Evolutionary conservation across 352 stramenopile genomes (phyloP), one percentile per base, ranked within the genome.

Genomic region (Pilasporangium apinafurcum): DNA sequence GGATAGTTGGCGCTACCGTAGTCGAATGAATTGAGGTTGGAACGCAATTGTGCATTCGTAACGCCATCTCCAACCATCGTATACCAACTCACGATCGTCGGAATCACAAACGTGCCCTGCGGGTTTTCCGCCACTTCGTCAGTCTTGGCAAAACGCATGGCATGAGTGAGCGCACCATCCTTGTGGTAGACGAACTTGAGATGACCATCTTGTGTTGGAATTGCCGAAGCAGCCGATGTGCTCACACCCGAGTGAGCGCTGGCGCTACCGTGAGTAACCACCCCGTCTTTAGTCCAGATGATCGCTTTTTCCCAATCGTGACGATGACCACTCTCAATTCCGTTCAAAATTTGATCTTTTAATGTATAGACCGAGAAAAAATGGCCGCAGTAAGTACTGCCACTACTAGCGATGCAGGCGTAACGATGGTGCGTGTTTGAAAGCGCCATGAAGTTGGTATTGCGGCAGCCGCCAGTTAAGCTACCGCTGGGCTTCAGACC

Each of bases 161-260:
- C 24, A 36, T 46, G 45, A 5, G 34, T 46, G 4, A 18, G 17
- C 4, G 22, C 21, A 10, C 34, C 34, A 27, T 45, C 44, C 44
- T 52, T 52, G 44, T 52, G 44, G 44, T 45, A 52, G 8, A 52
- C 44, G 34, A 52, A 45, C 44, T 52, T 52, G 34, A 44, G 44
- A 36, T 45, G 44, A 18, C 34, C 36, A 18, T 44, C 25, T 36
- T 44, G 4, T 17, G 37, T 17, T 3, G 44, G 44, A 20, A 52
- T 44, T 8, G 43, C 44, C 10, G 16, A 16, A 5, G 27, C 36
- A 9, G 34, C 34, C 1, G 16, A 17, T 16, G 44, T 44, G 35
- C 29, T 25, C 4, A 51, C 29, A 6, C 34, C 34, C n/a, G 32
- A 42, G 28, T 45, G 44, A n/a, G 44, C 34, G 4, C 25, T 37